Base-by-base conservation (phyloP, 345 rosid genomes). In the Sisymbrium altissimum region DNA sequence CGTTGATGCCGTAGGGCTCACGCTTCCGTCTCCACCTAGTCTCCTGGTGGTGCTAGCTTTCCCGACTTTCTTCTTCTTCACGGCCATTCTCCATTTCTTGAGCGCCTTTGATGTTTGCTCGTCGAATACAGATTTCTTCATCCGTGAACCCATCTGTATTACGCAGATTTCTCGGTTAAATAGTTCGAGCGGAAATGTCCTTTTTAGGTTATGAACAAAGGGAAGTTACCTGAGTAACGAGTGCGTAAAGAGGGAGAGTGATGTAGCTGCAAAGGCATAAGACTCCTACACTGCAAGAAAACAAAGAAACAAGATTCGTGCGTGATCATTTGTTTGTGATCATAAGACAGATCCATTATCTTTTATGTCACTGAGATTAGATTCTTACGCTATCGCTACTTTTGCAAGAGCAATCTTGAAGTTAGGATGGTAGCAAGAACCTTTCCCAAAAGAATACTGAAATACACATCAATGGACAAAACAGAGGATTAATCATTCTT, bases 81-180 rank as follows among this genome's bases (percentile, higher is more conserved):
- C 98, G 0, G 86, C 89, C 89, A 78, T 84, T 68, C 81, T 97
- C 99, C 99, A 95, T 59, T 84, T 92, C 87, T 86, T 92, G 4
- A 95, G 87, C 1, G 99, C 99, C 74, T 81, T 92, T 6, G 94
- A 90, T 6, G 96, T 92, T 77, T 95, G 99, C 7, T 95, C 98
- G 53, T 95, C 98, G 36, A 95, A 95, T 62, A 95, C 85, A 2
- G 98, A 85, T 79, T 65, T 92, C 82, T 95, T 95, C 99, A 92
- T 90, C 45, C 70, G 64, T 0, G 96, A 81, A 66, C 99, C 99
- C 99, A 95, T 95, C 98, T 95, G 82, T 19, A 54, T 4, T 2
- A 18, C 50, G 1, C 10, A 63, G 19, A 23, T 4, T 10, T 38
- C 18, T 65, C 14, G 3, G 46, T 45, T 54, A 29, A 35, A 10